Evolutionary conservation across 1,284 basidiomycete species (phyloP), one percentile per base, ranked within the genome.

Genomic region (Rhodotorula sp.): DNA sequence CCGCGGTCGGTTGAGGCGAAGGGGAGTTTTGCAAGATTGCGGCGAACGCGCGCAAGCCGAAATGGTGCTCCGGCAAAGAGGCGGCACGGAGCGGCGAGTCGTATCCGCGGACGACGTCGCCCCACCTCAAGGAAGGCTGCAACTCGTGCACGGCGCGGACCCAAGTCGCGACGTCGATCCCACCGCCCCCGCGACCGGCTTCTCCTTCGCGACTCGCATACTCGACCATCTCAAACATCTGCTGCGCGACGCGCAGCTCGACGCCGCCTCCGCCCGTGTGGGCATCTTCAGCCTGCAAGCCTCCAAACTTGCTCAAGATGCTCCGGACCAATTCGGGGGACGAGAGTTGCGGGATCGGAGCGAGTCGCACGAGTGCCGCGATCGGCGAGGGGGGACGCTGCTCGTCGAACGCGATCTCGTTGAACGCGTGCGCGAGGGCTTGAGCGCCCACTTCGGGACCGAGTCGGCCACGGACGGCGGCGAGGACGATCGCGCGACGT

Each of bases 21-120:
- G 72, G 72, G 5, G 90, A 23, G 90, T 87, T 86, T 78, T 89
- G 89, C 70, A 90, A 84, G 31, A 92, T 85, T 64, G 91, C 88
- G 61, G 90, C 90, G 64, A 93, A 91, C 74, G 85, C 80, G 91
- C 92, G 67, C 72, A 93, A 80, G 0, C 90, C 92, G 46, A 89
- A 88, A 20, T 56, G 63, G 23, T 59, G 51, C 80, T 92, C 91
- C 23, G 92, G 90, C 8, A 90, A 89, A 12, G 54, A 26, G 10
- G 14, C 54, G 73, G 87, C 86, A 58, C 91, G 86, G 79, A 91
- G 89, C 21, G 87, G 84, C 81, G 87, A 86, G 83, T 93, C 91
- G 77, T 92, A 92, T 3, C 88, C 86, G 74, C 87, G 87, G 78
- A 93, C 89, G 68, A 92, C 87, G 67, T 85, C 87, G 26, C 91